phyloP scores from a whole-genome alignment of 2,329 filamentous ascomycete genomes.

The Bipolaris cookei region DNA sequence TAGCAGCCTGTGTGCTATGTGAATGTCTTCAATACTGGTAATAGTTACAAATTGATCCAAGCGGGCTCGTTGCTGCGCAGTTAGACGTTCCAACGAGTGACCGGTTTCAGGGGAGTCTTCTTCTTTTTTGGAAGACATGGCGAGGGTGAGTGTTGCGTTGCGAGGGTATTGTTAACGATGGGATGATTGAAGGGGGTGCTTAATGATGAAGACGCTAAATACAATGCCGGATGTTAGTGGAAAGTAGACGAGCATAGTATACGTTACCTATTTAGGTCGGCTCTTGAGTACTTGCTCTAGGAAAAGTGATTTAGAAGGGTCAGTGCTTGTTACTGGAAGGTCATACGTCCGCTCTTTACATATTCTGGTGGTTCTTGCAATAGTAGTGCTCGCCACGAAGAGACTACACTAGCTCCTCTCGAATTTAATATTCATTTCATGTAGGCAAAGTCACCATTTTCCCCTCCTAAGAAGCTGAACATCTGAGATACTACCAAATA shows the following conservation, averaged over 20 bases:
- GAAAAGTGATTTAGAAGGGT: not conserved
- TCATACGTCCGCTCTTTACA: not conserved
- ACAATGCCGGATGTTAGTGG: not conserved
- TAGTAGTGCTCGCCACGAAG: not conserved
- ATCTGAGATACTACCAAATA: no score
- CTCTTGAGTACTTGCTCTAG: not conserved
- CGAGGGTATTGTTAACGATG: not conserved
- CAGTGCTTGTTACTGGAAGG: not conserved
- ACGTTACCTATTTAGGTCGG: not conserved
- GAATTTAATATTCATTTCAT: not conserved
- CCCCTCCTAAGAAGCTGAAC: no score
- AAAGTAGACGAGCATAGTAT: not conserved
- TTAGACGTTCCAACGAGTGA: not conserved
- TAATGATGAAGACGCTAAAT: not conserved
- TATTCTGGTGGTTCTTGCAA: not conserved
- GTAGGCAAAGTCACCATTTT: not conserved
- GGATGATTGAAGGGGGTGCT: not conserved
- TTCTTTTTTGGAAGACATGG: not conserved
- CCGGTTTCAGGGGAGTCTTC: not conserved
- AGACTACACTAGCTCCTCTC: not conserved
- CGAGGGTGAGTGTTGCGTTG: not conserved
- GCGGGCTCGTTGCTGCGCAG: not conserved
- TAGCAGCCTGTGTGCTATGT: not conserved
- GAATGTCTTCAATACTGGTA: not conserved
- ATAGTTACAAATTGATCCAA: not conserved